These are phyloP conservation scores for Pleurotus ostreatus DNA, from an alignment of 768 basidiomycete genomes.

Conservation along the genomic window DNA sequence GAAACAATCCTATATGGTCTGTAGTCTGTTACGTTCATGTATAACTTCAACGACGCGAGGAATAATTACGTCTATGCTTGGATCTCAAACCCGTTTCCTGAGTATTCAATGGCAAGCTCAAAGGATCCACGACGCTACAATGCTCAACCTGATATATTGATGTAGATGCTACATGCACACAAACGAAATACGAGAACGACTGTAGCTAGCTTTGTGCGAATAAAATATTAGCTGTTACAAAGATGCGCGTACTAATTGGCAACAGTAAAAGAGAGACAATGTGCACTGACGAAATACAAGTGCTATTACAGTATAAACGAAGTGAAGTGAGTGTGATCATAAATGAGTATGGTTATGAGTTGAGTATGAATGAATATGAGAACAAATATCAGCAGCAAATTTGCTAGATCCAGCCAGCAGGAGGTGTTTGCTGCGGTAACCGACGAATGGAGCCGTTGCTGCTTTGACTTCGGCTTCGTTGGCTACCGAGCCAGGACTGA, in stretches of 20 bases:
- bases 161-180: neutral
- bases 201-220: too few relatives aligned
- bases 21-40: slow-evolving; percentile 10
- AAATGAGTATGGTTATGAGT: too few relatives aligned
- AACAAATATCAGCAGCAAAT: too few relatives aligned
- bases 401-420: slow-evolving; percentile 45
- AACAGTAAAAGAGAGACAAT: too few relatives aligned
- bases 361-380: too few relatives aligned
- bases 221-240: too few relatives aligned
- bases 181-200: neutral
- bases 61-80: slow-evolving; percentile 12
- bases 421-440: slow-evolving; percentile 24
- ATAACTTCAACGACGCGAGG: slow-evolving; percentile 10
- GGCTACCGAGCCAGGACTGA: slow-evolving; percentile 37
- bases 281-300: neutral
- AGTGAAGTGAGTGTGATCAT: neutral
- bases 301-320: neutral
- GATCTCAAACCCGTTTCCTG: neutral
- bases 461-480: slow-evolving; percentile 23
- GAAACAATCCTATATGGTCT: slow-evolving; percentile 1
- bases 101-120: neutral
- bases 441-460: slow-evolving; percentile 22
- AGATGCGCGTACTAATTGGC: too few relatives aligned
- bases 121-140: neutral
- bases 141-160: neutral